These are phyloP conservation scores for Crucibulum laeve DNA, from an alignment of 768 basidiomycete genomes.

Conservation along the genomic window DNA sequence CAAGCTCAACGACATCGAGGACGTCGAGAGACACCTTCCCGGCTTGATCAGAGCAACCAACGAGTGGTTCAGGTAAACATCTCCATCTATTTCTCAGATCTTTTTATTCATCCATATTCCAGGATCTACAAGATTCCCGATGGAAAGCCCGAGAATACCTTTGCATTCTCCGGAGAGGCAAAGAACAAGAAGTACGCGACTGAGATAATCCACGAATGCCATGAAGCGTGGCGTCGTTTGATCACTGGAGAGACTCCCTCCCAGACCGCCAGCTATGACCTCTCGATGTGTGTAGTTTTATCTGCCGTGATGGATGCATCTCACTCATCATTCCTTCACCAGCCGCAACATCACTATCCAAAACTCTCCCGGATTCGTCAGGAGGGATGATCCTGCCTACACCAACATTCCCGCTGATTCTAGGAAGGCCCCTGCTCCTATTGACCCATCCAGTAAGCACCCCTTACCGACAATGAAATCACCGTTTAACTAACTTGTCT, in stretches of 20 bases:
- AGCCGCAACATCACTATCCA: slow-evolving; percentile 80
- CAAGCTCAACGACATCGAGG: slow-evolving; percentile 98
- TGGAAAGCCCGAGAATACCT: slow-evolving; percentile 95
- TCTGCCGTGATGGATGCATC: slow-evolving; percentile 2
- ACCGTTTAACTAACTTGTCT: slow-evolving; percentile 6
- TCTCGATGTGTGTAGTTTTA: slow-evolving; percentile 70
- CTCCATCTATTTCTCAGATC: background rate
- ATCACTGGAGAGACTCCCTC: slow-evolving; percentile 74
- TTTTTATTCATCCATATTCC: slow-evolving; percentile 6
- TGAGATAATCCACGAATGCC: slow-evolving; percentile 98
- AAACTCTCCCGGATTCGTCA: slow-evolving; percentile 68
- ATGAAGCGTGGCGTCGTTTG: slow-evolving; percentile 97
- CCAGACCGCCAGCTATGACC: slow-evolving; percentile 66
- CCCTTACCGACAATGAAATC: background rate
- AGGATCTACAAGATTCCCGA: slow-evolving; percentile 97
- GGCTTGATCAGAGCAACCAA: slow-evolving; percentile 96
- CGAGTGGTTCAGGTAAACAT: slow-evolving; percentile 91
- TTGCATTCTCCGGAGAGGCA: slow-evolving; percentile 98
- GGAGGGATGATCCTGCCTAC: slow-evolving; percentile 60
- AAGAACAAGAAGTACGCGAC: slow-evolving; percentile 99
- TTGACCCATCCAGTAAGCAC: slow-evolving; percentile 83
- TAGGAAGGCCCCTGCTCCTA: slow-evolving; percentile 78
- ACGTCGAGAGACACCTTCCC: slow-evolving; percentile 96
- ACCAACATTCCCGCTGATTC: slow-evolving; percentile 70
- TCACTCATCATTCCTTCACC: slow-evolving; percentile 7